Conservation (phyloP, 495 filamentous ascomycete species). For the Penicillium paxilli region DNA sequence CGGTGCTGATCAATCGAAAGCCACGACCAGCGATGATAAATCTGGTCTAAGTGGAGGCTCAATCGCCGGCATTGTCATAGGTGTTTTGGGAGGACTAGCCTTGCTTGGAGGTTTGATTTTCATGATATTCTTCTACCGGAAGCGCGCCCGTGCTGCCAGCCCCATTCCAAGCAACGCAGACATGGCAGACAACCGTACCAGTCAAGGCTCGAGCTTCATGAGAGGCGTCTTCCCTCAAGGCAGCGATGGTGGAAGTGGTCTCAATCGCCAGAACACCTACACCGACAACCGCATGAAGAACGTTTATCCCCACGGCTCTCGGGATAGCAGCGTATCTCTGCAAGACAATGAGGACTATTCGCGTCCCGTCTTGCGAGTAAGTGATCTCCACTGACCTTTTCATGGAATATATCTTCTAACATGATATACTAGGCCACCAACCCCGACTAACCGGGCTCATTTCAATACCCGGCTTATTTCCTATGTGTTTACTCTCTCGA, state of each 20-base stretch:
- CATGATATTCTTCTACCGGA: conserved; percentile 44
- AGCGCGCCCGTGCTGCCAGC: conserved; percentile 32
- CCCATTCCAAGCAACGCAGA: conserved; percentile 35
- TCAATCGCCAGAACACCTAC: conserved; percentile 32
- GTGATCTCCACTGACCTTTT: conserved; percentile 16
- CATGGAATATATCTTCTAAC: conserved; percentile 21
- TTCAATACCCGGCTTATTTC: conserved; percentile 6
- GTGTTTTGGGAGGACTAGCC: conserved; percentile 46
- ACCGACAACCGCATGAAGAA: conserved; percentile 49
- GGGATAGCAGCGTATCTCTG: conserved; percentile 51
- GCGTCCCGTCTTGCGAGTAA: conserved; percentile 54
- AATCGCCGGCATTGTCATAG: conserved; percentile 52
- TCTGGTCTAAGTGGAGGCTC: conserved; percentile 35
- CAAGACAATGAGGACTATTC: conserved; percentile 60
- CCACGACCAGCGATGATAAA: conserved; percentile 9
- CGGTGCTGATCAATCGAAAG: conserved; percentile 5
- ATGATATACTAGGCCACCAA: conserved; percentile 47
- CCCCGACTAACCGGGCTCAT: conserved; percentile 39
- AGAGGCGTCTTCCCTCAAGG: conserved; percentile 43
- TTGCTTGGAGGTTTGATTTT: conserved; percentile 38
- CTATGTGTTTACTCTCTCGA: conserved; percentile 12
- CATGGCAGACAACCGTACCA: conserved; percentile 40
- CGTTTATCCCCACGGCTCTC: conserved; percentile 48
- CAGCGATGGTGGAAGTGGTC: conserved; percentile 17
- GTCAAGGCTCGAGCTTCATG: conserved; percentile 48